Evolutionary conservation across 179 eudicot species (phyloP).

Genomic region (Camellia oleifera): DNA sequence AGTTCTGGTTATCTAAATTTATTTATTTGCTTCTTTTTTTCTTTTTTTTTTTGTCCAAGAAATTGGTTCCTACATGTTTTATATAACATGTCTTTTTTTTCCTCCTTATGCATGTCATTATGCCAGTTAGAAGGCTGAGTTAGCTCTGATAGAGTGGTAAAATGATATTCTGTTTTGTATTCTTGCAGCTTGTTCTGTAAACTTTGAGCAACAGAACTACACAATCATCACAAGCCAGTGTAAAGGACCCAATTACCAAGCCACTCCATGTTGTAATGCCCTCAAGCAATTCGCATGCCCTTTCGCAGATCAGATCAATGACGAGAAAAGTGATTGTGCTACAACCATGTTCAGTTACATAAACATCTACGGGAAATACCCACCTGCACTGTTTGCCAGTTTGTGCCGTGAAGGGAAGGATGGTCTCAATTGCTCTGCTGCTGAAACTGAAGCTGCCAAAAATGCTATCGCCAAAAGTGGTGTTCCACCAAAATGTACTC

Average conservation of each 20-base stretch:
- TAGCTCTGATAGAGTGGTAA: not conserved
- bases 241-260: slow-evolving; percentile 67
- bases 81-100: not conserved
- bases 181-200: slow-evolving; percentile 54
- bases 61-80: not conserved
- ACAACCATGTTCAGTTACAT: slow-evolving; percentile 78
- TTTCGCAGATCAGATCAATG: slow-evolving; percentile 39
- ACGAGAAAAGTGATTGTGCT: slow-evolving; percentile 56
- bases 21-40: not conserved
- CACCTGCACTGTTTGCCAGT: slow-evolving; percentile 69
- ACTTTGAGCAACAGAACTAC: slow-evolving; percentile 66
- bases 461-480: slow-evolving; percentile 17
- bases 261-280: slow-evolving; percentile 49
- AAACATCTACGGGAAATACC: slow-evolving; percentile 72
- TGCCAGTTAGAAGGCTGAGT: not conserved
- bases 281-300: slow-evolving; percentile 74
- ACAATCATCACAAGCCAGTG: slow-evolving; percentile 77
- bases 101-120: not conserved
- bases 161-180: not conserved
- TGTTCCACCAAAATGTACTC: slow-evolving; percentile 14
- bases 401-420: slow-evolving; percentile 52
- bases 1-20: not conserved
- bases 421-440: slow-evolving; percentile 48
- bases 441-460: not conserved
- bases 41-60: not conserved